Base-by-base conservation (phyloP, 1,139 yeast species). In the Protomyces gravidus region DNA sequence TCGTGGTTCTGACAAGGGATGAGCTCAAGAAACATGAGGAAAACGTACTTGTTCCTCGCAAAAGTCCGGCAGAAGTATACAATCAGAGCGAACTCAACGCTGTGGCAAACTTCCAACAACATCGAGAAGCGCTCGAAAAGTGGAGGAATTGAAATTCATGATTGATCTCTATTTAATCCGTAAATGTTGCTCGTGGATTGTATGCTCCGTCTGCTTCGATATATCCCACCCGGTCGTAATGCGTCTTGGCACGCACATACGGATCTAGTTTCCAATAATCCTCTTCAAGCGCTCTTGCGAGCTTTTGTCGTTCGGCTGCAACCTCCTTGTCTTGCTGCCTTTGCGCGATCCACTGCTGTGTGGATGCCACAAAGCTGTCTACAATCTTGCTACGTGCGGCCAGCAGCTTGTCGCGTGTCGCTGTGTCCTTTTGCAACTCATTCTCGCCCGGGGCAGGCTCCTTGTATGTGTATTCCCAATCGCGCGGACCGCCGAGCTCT, bases 1-100 rank as follows among this genome's bases (percentile, higher is more conserved):
- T 89, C 50, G 94, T 92, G 13, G 78, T 92, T 1, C 77, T 92
- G 83, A 89, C 96, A 11, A 86, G 86, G 68, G 95, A 89, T 53
- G 97, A 92, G 71, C 95, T 85, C 69, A 80, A 78, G 64, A 71
- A 67, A 6, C 98, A 92, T 69, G 98, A 92, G 71, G 78, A 78
- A 50, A 77, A n/a, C 11, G 42, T 36, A 13, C 19, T 36, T 15
- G 11, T 11, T 19, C 21, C 42, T 5, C 9, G 21, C 21, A 36
- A 19, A 17, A 19, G 17, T 19, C 42, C 42, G 17, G 23, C 2
- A 23, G 42, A 36, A 17, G 42, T 36, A 5, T 36, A 36, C 17
- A 17, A 13, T 23, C 11, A 17, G 2, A 11, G 17, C 9, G 42
- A 15, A 13, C 19, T 36, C 7, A 17, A n/a, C 4, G 42, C 42